Base-by-base conservation (phyloP, 768 basidiomycete species). In the Rubroboletus pulcherrimus region DNA sequence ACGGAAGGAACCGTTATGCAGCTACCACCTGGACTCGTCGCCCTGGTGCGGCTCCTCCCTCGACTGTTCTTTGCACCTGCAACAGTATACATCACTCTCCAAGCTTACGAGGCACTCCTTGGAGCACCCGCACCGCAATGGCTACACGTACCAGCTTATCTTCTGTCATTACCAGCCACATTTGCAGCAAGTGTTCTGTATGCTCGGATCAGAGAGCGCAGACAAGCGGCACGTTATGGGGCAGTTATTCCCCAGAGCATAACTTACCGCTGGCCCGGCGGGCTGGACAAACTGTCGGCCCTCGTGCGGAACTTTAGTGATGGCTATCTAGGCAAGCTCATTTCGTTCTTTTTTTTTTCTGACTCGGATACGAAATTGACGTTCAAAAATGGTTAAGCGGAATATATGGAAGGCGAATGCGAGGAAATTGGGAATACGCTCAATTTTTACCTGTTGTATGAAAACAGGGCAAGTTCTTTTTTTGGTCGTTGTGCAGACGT, bases 271-370 rank as follows among this genome's bases (percentile, higher is more conserved):
- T 70, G 58, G 63, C 67, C 74, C 7, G 81, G 79, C 26, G 80
- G 77, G 55, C n/a, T 79, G 4, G 82, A 83, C 56, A 59, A 81
- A 15, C 62, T 82, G 26, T 57, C 59, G n/a, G 54, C 31, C 14
- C 65, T 81, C 70, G 66, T 74, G 49, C 58, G 71, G 48, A 73
- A 75, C 33, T 76, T 74, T 51, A 66, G 68, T 4, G 61, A 63
- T 39, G 83, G 82, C 1, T 83, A 84, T 66, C 74, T 75, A 19
- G 80, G 83, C 78, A 56, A 7, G 75, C 54, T 2, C 24, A 15
- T 34, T 30, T 15, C 1, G 2, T 11, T 1, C 19, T 21, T 24
- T 39, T 5, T 3, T 7, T 57, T 21, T 7, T n/a, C n/a, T 15
- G 11, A 12, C 17, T 15, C 5, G 37, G 21, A 17, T 7, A 29